Percentiles rank a stretch among this genome's conserved stretches.
phyloP scores from a whole-genome alignment of 192 early-diverging fungal species.

The Chytriomyces sp. region DNA sequence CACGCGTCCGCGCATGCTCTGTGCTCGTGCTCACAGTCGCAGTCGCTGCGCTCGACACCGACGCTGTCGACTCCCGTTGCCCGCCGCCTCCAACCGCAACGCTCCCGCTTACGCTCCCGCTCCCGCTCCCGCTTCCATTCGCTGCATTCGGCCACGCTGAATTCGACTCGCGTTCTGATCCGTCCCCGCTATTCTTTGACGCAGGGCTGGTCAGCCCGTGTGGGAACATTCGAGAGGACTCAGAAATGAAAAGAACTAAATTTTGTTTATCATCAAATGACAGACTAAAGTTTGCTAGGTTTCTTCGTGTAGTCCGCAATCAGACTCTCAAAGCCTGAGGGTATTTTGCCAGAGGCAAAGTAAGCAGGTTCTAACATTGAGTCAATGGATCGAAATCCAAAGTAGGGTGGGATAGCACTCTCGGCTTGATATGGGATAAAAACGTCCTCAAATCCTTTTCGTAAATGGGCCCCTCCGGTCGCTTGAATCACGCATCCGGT shows the following conservation, averaged over 20 bases:
- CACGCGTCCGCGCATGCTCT: neutral
- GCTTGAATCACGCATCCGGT: constrained; percentile 41
- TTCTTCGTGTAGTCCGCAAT: neutral
- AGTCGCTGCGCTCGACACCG: neutral
- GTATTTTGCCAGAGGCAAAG: constrained; percentile 14
- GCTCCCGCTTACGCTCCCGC: no score
- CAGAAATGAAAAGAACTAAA: no score
- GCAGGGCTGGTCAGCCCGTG: no score
- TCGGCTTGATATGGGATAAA: constrained; percentile 1
- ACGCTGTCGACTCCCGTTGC: neutral
- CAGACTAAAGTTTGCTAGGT: no score
- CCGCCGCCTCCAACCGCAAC: no score
- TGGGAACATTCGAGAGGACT: no score
- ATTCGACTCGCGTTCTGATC: no score
- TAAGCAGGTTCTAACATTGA: neutral
- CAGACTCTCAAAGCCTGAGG: neutral
- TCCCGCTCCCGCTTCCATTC: no score
- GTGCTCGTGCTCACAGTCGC: neutral
- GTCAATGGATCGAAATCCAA: constrained; percentile 2
- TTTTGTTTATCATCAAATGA: no score
- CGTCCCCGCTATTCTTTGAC: no score
- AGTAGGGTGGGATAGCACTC: neutral
- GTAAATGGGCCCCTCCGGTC: constrained; percentile 22
- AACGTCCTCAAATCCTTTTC: constrained; percentile 21
- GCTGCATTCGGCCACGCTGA: no score